Evolutionary conservation across 345 rosid species (phyloP), one percentile per base, ranked within the genome.

Genomic region (Hypericum androsaemum): DNA sequence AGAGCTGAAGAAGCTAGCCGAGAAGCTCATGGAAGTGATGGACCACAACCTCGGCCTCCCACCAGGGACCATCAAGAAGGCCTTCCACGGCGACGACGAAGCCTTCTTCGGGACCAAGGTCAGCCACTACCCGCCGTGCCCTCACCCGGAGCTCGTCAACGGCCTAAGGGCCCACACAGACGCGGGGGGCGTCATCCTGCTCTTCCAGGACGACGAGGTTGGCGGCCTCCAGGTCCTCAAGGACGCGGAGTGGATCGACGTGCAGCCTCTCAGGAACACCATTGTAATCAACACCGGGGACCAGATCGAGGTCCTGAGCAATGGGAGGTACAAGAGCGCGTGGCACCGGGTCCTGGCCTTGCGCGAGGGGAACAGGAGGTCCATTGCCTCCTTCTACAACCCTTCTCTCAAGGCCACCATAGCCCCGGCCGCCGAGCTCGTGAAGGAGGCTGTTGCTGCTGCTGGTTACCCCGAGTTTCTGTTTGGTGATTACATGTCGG

Each of bases 111-210:
- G 90, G 1, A 86, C 95, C 46, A 86, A 86, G 61, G 95, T 90
- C 9, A 80, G 92, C 64, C 96, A 90, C 69, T 90, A 90, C 63
- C 98, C 98, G 7, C 94, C 98, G 10, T 90, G 96, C 61, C 94
- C 96, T 37, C 74, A 66, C 38, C 95, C 95, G 0, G 83, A 88
- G 66, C 77, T 60, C 0, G 79, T 81, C 35, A 64, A 51, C 22
- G 98, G 96, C 15, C 95, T 90, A 22, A 60, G 98, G 45, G 79
- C 95, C 43, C 96, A 90, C 76, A 90, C 98, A 0, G 96, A 90
- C 58, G 98, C 98, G 0, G 98, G 98, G 3, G 96, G 95, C 0
- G 78, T 90, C n/a, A 81, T 90, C 69, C 56, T 90, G 47, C 68
- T 90, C 61, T 82, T 79, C 70, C 98, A 87, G 60, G 98, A 87